Evolutionary conservation across 352 stramenopile genomes (phyloP), one percentile per base, ranked within the genome.

Genomic region (Globisporangium paddicum): DNA sequence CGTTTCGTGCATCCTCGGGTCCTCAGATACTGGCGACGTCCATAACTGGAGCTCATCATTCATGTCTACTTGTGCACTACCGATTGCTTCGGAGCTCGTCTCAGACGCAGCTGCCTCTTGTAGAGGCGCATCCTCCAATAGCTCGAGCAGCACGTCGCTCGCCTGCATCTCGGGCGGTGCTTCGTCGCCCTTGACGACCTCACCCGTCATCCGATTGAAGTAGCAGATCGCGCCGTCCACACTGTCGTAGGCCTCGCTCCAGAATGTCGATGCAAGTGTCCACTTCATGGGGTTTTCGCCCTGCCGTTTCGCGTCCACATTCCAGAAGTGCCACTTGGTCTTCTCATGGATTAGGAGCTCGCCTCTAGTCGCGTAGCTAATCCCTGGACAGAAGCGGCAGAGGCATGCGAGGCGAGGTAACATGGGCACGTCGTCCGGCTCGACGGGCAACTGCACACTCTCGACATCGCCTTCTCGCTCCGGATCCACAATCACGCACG

Each of bases 271-370:
- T 32, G 73, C 69, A 23, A 89, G 45, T 35, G 77, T 89, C 66
- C 69, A 91, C 42, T 76, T 79, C 11, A 42, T 69, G 6, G 75
- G 71, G 46, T 69, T 55, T 8, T 66, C 64, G 28, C 68, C 72
- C 49, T 75, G 58, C 9, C 46, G 51, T 19, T 88, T 79, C 7
- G 76, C 68, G 38, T 62, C 8, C 10, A 78, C 19, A 52, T 93
- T 93, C 79, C 77, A 89, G n/a, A 58, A 71, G 50, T 93, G 83
- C 83, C 83, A 93, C 58, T 89, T 87, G n/a, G 81, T 90, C 35
- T 69, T 66, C 55, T 90, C 78, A 57, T 93, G 83, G 9, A 72
- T 75, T 28, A 59, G 54, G 5, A 93, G 66, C 48, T 93, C 83
- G 16, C 58, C 45, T 2, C 62, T 58, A n/a, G 78, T 85, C n/a